Conservation (phyloP, 164 flowering plant species). For the Berberis thunbergii region DNA sequence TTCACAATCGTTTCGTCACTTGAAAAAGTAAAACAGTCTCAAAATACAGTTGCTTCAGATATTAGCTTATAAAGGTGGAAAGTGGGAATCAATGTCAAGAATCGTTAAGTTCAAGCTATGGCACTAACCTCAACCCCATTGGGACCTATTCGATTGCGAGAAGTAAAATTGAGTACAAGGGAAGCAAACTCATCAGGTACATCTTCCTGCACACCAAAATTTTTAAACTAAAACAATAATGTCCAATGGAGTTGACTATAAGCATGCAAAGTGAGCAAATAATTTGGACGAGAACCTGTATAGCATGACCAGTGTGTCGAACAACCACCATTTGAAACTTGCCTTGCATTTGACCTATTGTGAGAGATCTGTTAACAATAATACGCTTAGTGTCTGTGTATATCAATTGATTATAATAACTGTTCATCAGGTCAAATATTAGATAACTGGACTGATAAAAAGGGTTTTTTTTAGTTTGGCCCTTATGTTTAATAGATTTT, state of each 20-base stretch:
- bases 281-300: conserved; percentile 47
- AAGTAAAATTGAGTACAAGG: conserved; percentile 59
- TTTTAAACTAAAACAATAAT: not conserved
- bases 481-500: too few species aligned
- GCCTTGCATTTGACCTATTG: conserved; percentile 99
- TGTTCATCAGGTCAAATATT: too few species aligned
- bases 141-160: conserved; percentile 90
- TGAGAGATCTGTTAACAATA: conserved; percentile 53
- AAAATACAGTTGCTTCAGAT: too few species aligned
- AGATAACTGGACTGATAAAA: too few species aligned
- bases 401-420: too few species aligned
- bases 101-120: too few species aligned
- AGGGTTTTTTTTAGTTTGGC: too few species aligned
- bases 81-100: too few species aligned
- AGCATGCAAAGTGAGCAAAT: not conserved
- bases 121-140: conserved; percentile 75
- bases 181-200: conserved; percentile 82
- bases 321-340: conserved; percentile 96
- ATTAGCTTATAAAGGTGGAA: too few species aligned
- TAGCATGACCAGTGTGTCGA: conserved; percentile 90
- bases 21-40: too few species aligned
- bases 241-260: not conserved
- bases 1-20: too few species aligned
- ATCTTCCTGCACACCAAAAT: conserved; percentile 62
- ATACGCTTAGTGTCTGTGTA: too few species aligned